Conservation (phyloP, 177 flowering plant species). For the Telopea speciosissima region DNA sequence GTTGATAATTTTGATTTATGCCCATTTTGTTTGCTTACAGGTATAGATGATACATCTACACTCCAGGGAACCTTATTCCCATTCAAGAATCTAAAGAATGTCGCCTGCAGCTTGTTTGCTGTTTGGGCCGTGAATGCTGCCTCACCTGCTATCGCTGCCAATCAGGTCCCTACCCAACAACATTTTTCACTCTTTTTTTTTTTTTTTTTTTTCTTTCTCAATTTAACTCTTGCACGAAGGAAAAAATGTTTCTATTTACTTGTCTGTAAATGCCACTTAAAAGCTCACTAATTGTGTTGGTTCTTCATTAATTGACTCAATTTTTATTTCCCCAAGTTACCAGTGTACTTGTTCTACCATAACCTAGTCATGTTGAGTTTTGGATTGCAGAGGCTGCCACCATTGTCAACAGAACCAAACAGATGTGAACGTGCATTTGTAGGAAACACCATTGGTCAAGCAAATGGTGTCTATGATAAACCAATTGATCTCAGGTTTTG, state of each 20-base stretch:
- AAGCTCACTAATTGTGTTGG: too few relatives aligned
- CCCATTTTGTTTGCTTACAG: slow-evolving; percentile 21
- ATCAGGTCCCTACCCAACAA: slow-evolving; percentile 37
- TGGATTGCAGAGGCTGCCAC: slow-evolving; percentile 74
- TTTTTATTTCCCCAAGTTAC: too few relatives aligned
- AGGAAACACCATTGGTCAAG: slow-evolving; percentile 97
- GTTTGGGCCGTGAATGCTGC: slow-evolving; percentile 67
- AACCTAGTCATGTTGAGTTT: not conserved
- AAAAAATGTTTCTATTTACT: not conserved
- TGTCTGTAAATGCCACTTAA: too few relatives aligned
- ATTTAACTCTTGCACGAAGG: not conserved
- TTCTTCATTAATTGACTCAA: not conserved
- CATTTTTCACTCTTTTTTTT: not conserved
- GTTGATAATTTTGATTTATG: not conserved
- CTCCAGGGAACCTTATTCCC: slow-evolving; percentile 21
- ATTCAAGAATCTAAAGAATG: slow-evolving; percentile 40
- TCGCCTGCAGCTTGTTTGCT: slow-evolving; percentile 76
- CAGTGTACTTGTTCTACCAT: not conserved
- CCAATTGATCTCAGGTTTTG: slow-evolving; percentile 92
- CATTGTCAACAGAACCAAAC: slow-evolving; percentile 80
- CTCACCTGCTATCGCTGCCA: slow-evolving; percentile 78
- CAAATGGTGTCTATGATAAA: slow-evolving; percentile 98
- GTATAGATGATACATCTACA: slow-evolving; percentile 14
- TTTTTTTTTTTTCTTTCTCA: too few relatives aligned
- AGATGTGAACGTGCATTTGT: slow-evolving; percentile 87